Evolutionary conservation across 2,329 filamentous ascomycete species (phyloP).

Genomic region (Arthrobotrys conoides): DNA sequence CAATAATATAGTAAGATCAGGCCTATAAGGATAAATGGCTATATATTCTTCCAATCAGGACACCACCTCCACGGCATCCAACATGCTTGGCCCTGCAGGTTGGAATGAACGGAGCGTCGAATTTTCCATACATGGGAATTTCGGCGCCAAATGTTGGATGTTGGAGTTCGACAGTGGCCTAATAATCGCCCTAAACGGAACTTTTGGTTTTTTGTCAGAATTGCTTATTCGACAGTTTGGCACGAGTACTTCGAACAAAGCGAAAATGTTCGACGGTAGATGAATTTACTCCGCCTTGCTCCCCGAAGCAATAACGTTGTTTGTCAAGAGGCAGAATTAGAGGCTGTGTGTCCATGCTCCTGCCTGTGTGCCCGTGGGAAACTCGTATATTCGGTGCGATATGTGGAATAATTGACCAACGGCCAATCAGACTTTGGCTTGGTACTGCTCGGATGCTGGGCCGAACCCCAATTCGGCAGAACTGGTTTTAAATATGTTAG

Average conservation of each 20-base stretch:
- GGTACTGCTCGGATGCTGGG: background rate
- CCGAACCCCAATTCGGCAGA: background rate
- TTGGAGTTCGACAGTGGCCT: conserved; percentile 2
- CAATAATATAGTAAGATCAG: background rate
- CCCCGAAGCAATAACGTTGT: background rate
- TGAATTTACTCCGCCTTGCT: background rate
- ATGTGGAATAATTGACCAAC: background rate
- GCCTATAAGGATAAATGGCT: conserved; percentile 19
- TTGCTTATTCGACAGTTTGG: conserved; percentile 7
- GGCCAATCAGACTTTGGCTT: background rate
- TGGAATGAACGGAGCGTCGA: background rate
- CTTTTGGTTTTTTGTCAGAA: background rate
- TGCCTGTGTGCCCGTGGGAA: background rate
- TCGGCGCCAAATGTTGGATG: conserved; percentile 17
- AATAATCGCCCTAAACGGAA: conserved; percentile 1
- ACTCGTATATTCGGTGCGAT: background rate
- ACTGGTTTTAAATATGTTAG: background rate
- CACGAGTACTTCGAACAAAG: background rate
- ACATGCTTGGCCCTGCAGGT: conserved; percentile 5
- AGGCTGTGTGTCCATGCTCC: conserved; percentile 9
- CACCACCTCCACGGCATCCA: background rate
- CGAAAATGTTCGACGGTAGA: conserved; percentile 4
- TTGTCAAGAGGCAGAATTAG: background rate
- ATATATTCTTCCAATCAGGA: conserved; percentile 25
- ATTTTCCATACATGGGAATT: background rate